These are phyloP conservation scores for Lactarius evosmus DNA, from an alignment of 768 basidiomycete species.

Conservation along the genomic window DNA sequence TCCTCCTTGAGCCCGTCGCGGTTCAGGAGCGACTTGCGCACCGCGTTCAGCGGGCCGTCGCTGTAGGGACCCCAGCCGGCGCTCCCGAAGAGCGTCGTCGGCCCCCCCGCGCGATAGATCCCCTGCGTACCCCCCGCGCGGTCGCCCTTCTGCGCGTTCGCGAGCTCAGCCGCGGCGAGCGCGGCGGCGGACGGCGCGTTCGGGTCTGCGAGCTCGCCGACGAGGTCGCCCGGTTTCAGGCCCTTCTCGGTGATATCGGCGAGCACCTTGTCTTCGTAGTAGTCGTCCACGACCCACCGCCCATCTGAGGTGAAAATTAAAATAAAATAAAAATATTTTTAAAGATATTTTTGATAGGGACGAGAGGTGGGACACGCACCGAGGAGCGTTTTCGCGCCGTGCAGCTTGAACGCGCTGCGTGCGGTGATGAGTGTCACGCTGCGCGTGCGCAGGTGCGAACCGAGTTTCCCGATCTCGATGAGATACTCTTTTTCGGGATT, in stretches of 20 bases:
- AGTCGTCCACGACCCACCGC: slow-evolving; percentile 91
- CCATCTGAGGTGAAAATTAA: slow-evolving; percentile 65
- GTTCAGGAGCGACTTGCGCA: slow-evolving; percentile 72
- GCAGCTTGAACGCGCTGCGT: slow-evolving; percentile 89
- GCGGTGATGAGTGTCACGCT: slow-evolving; percentile 94
- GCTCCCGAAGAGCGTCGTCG: slow-evolving; percentile 87
- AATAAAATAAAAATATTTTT: background rate
- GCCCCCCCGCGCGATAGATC: slow-evolving; percentile 86
- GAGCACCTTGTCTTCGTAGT: slow-evolving; percentile 83
- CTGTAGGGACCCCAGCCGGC: slow-evolving; percentile 85
- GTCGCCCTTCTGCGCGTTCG: slow-evolving; percentile 40
- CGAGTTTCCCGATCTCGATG: slow-evolving; percentile 83
- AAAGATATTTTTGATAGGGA: background rate
- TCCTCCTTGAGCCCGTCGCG: slow-evolving; percentile 82
- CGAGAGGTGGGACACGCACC: slow-evolving; percentile 47
- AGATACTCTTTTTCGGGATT: slow-evolving; percentile 91
- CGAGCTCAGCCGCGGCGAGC: slow-evolving; percentile 42
- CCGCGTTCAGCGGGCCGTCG: slow-evolving; percentile 80
- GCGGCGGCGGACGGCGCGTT: slow-evolving; percentile 59
- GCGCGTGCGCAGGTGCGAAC: slow-evolving; percentile 82
- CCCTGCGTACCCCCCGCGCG: slow-evolving; percentile 53
- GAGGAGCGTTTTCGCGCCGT: slow-evolving; percentile 87
- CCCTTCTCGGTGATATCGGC: slow-evolving; percentile 79
- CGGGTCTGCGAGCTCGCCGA: slow-evolving; percentile 64
- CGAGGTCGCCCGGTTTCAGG: slow-evolving; percentile 75